Percentiles rank a stretch among this genome's conserved stretches.
phyloP scores from a whole-genome alignment of 1,284 basidiomycete genomes.

The Rhodotorula sp. region DNA sequence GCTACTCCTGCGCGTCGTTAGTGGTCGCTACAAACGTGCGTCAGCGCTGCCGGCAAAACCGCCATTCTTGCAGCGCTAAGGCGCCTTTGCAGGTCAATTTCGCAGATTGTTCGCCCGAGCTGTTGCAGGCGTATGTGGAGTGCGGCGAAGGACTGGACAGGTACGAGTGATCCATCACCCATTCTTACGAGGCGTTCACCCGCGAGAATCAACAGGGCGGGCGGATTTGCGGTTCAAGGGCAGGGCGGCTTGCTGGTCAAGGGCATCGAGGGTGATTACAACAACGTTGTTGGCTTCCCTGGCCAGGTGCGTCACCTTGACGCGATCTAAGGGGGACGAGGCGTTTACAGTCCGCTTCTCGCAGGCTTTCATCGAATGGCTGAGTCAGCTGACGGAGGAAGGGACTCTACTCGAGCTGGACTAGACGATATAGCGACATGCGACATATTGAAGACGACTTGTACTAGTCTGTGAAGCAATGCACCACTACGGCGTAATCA shows the following conservation, averaged over 20 bases:
- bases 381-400: constrained; percentile 66
- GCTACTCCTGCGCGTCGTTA: constrained; percentile 27
- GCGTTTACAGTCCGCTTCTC: rapidly evolving
- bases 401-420: constrained; percentile 45
- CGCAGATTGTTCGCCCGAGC: constrained; percentile 47
- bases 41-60: too few relatives aligned
- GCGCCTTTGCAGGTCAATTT: constrained; percentile 44
- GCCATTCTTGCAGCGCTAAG: not conserved
- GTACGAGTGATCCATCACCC: not conserved
- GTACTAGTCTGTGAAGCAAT: not conserved
- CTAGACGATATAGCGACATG: not conserved
- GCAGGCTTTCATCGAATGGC: constrained; percentile 59
- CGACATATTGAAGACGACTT: not conserved
- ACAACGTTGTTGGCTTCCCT: constrained; percentile 90
- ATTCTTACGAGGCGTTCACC: not conserved
- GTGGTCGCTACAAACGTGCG: constrained; percentile 27
- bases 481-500: too few relatives aligned
- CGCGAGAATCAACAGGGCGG: constrained; percentile 55
- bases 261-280: constrained; percentile 85
- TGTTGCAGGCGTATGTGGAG: constrained; percentile 81
- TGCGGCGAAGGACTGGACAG: constrained; percentile 85
- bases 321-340: not conserved
- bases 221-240: constrained; percentile 94
- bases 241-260: constrained; percentile 74
- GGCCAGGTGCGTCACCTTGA: constrained; percentile 58